Percentiles rank a stretch among this genome's conserved stretches.
phyloP scores from a whole-genome alignment of 106 monocot species.

The Alisma plantagoaquatica region DNA sequence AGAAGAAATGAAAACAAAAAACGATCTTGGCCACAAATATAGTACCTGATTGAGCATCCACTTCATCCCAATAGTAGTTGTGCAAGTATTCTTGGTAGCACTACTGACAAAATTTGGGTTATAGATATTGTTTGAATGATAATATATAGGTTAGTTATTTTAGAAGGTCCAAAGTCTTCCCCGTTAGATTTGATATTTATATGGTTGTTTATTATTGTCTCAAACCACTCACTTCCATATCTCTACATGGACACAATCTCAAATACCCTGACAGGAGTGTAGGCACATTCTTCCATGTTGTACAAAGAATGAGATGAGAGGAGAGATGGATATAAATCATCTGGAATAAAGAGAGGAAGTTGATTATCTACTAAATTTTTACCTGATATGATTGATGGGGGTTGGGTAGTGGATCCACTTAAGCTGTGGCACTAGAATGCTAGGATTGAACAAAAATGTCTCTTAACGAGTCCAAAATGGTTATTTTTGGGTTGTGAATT shows the following conservation, averaged over 20 bases:
- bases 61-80: conserved; percentile 58
- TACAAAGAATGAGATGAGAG: conserved; percentile 1
- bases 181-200: conserved; percentile 71
- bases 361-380: neutral
- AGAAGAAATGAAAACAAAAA: too few relatives aligned
- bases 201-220: conserved; percentile 76
- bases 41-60: conserved; percentile 96
- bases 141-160: conserved; percentile 45
- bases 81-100: conserved; percentile 48
- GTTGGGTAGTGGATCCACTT: conserved; percentile 48
- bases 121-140: conserved; percentile 50
- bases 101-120: conserved; percentile 53
- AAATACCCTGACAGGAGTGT: conserved; percentile 58
- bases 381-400: conserved; percentile 51
- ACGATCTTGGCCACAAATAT: too few relatives aligned
- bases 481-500: conserved; percentile 7
- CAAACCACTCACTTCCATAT: conserved; percentile 87
- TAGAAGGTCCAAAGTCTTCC: conserved; percentile 54
- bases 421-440: conserved; percentile 13
- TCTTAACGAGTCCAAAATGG: conserved; percentile 3
- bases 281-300: conserved; percentile 65
- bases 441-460: conserved; percentile 20
- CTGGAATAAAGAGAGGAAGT: neutral
- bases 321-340: neutral
- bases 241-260: conserved; percentile 78